Evolutionary conservation across 1,284 basidiomycete genomes (phyloP).

Genomic region (Trametes versicolor): DNA sequence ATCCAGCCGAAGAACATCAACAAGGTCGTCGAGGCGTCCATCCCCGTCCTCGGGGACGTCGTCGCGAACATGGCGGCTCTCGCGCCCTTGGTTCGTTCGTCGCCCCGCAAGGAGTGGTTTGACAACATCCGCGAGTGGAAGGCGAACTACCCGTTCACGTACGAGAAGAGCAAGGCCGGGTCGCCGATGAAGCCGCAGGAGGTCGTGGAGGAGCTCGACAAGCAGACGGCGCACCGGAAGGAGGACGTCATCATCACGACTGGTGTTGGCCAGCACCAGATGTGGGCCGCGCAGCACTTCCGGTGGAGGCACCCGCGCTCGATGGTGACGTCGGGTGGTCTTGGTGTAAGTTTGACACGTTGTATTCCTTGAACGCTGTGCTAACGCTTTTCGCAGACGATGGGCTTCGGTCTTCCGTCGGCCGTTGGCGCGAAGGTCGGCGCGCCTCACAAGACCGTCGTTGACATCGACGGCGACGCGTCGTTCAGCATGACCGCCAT

Average conservation of each 20-base stretch:
- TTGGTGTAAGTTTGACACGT: conserved; percentile 72
- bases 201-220: conserved; percentile 92
- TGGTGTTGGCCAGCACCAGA: conserved; percentile 99
- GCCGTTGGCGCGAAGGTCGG: conserved; percentile 98
- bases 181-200: conserved; percentile 95
- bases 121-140: conserved; percentile 88
- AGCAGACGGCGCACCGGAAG: conserved; percentile 76
- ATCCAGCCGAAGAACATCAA: conserved; percentile 99
- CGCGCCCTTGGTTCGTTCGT: conserved; percentile 78
- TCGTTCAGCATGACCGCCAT: conserved; percentile 99
- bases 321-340: conserved; percentile 96
- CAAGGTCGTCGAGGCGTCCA: conserved; percentile 96
- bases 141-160: conserved; percentile 90
- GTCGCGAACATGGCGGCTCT: conserved; percentile 84
- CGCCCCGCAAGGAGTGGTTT: conserved; percentile 85
- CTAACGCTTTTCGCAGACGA: conserved; percentile 67
- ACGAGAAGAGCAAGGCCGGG: conserved; percentile 70
- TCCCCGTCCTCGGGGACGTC: conserved; percentile 95
- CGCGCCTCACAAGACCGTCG: conserved; percentile 91
- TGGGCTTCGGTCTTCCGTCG: conserved; percentile 97
- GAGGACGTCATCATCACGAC: conserved; percentile 91
- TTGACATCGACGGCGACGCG: conserved; percentile 98
- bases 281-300: conserved; percentile 98
- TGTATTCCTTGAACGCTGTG: conserved; percentile 14
- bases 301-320: conserved; percentile 90